Conservation (phyloP, 345 rosid species). For the Syzygium grande region DNA sequence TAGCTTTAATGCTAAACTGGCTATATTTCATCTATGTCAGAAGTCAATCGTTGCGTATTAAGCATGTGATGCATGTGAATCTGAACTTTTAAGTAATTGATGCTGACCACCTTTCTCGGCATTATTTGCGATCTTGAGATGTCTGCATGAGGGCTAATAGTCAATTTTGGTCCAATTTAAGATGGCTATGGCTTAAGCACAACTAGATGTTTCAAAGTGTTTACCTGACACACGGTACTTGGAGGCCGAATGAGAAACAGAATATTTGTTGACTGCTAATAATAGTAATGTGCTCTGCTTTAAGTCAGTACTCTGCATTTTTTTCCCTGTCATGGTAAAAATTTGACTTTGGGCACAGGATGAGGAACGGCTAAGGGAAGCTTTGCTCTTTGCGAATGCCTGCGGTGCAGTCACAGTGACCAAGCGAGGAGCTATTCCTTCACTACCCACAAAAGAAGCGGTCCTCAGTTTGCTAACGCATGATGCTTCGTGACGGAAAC, state of each 20-base stretch:
- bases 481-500: background rate
- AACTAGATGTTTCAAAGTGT: background rate
- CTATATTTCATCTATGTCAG: background rate
- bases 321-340: background rate
- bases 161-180: background rate
- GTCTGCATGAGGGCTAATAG: background rate
- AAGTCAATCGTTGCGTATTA: background rate
- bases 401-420: conserved; percentile 87
- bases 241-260: background rate
- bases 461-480: conserved; percentile 38
- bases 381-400: conserved; percentile 72
- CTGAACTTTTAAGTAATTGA: background rate
- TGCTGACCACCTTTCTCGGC: background rate
- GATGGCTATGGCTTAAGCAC: background rate
- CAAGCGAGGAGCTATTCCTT: conserved; percentile 94
- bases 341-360: conserved; percentile 33
- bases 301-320: background rate
- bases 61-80: background rate
- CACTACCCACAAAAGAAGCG: conserved; percentile 65
- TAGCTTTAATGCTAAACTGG: background rate
- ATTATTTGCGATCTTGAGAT: background rate
- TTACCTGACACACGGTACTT: background rate
- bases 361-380: conserved; percentile 66
- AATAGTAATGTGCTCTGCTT: background rate
- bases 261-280: background rate